phyloP scores from a whole-genome alignment of 169 alveolate species.

The Plasmodium billcollinsi region DNA sequence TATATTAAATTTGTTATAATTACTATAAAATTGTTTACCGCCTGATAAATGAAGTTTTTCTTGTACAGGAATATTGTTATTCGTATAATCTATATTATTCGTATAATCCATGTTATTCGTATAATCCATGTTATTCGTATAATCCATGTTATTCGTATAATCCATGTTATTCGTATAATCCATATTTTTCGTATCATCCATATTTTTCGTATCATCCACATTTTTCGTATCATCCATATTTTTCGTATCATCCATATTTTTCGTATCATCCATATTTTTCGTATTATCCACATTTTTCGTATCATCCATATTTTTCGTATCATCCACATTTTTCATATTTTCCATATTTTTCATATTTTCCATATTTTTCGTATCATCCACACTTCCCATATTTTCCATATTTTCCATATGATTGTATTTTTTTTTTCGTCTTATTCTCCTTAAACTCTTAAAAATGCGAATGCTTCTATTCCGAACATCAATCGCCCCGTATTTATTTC shows the following conservation, averaged over 20 bases:
- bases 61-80: neutral
- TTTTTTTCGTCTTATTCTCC: conserved; percentile 9
- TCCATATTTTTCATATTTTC: neutral
- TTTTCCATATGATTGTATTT: neutral
- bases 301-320: too few relatives aligned
- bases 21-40: too few relatives aligned
- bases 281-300: too few relatives aligned
- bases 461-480: conserved; percentile 57
- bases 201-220: too few relatives aligned
- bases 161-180: too few relatives aligned
- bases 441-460: conserved; percentile 26
- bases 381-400: neutral
- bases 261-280: too few relatives aligned
- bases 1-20: neutral
- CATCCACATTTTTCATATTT: neutral
- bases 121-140: too few relatives aligned
- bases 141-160: too few relatives aligned
- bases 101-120: neutral
- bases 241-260: too few relatives aligned
- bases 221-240: too few relatives aligned
- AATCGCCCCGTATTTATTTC: conserved; percentile 44
- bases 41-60: too few relatives aligned
- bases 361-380: neutral
- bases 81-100: neutral
- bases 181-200: too few relatives aligned